Evolutionary conservation across 371 early-diverging fungal genomes (phyloP), one percentile per base, ranked within the genome.

Genomic region (Scutellospora calospora): DNA sequence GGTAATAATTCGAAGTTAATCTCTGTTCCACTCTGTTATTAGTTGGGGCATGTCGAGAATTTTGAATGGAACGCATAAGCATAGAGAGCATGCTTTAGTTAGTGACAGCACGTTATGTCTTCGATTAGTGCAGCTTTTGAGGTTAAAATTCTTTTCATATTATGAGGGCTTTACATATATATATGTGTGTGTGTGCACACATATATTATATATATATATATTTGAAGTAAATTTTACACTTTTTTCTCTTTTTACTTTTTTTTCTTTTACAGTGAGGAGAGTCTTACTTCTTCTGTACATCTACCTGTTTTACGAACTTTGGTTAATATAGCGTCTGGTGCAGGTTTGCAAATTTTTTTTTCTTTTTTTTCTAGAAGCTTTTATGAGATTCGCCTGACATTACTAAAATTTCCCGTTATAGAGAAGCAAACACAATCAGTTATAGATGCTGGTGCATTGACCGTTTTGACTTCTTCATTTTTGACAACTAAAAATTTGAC

Each of bases 41-140:
- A 72, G 72, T 52, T 72, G 72, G 72, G 72, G 72, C 20, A 51
- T 72, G 52, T 72, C 72, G 8, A 72, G 72, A 72, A 72, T 72
- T 51, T 72, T 72, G 72, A 72, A 72, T 29, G 72, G 72, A 27
- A 72, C 72, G 16, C 72, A 72, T 31, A 45, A 52, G 52, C 72
- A 72, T 72, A 51, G 72, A 51, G 72, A 72, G 18, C 72, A 72
- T 72, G 72, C 72, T 52, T 52, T 72, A 72, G 72, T 72, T 22
- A 72, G 72, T n/a, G 72, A 72, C 22, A 72, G 52, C 49, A 51
- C 29, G 18, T 45, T 72, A 29, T 72, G 72, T 72, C 72, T 29
- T 72, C 72, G 72, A 27, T 72, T 72, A 52, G 72, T 72, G 18
- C 22, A 72, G 27, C 49, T 72, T 29, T 31, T 72, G 16, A 51